Percentiles rank a stretch among this genome's conserved stretches.
These are phyloP conservation scores for Haematococcus lacustris DNA, from an alignment of 139 green algal species.

Conservation along the genomic window DNA sequence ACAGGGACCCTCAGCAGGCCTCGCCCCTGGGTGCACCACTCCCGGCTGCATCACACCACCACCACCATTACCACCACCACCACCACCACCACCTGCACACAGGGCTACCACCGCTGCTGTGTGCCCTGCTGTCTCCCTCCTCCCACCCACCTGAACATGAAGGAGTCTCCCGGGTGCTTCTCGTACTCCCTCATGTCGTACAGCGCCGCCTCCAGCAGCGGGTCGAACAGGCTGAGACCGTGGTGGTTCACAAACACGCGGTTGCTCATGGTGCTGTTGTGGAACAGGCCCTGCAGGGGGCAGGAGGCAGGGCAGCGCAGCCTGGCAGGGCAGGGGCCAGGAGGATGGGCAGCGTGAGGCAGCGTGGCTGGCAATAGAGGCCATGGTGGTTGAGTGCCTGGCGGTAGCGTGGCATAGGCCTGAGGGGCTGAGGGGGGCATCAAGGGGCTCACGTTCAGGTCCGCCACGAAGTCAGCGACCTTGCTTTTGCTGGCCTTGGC, in stretches of 20 bases:
- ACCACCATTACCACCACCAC: no score
- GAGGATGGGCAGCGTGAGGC: background rate
- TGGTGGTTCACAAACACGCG: conserved; percentile 16
- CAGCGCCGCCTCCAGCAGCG: conserved; percentile 17
- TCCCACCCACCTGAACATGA: conserved; percentile 19
- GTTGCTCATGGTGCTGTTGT: conserved; percentile 2
- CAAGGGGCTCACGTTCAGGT: conserved; percentile 10
- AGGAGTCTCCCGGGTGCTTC: conserved; percentile 27
- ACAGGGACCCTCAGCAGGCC: no score
- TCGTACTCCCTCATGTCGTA: conserved; percentile 36
- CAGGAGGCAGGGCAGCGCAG: no score
- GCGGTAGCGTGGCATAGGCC: no score
- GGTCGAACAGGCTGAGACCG: conserved; percentile 24
- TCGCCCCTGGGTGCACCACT: no score
- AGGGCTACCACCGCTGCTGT: no score
- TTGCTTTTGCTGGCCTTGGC: background rate
- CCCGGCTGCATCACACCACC: no score
- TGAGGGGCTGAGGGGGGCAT: no score
- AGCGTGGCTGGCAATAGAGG: no score
- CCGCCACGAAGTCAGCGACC: conserved; percentile 20
- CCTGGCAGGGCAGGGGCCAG: background rate
- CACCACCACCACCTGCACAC: no score
- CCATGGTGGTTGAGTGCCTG: background rate
- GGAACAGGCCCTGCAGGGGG: background rate
- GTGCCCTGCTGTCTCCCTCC: no score